Base-by-base conservation (phyloP, 2,329 filamentous ascomycete genomes). In the Trichoderma sp. region DNA sequence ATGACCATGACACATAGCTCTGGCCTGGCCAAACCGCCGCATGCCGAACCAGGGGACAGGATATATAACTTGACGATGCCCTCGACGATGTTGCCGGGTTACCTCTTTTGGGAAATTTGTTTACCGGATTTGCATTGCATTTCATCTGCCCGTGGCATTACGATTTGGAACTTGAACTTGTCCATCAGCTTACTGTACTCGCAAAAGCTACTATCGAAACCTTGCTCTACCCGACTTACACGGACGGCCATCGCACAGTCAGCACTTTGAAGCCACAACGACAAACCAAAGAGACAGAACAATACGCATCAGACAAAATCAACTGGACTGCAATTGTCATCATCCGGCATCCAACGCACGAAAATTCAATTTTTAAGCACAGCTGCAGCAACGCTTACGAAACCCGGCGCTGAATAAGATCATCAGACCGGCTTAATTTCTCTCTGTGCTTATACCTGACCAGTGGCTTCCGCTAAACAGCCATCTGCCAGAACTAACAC, bases 1-100 rank as follows among this genome's bases (percentile, higher is more conserved):
- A 53, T 59, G 63, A 16, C 50, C 53, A 69, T 75, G 73, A 75
- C 73, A 75, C 73, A 75, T 71, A 71, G 60, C 68, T 75, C 62
- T 35, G 29, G 63, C 35, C 35, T 38, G 35, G 35, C 64, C 73
- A 69, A 68, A 72, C 73, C 73, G 73, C 56, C 38, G 73, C 53
- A 75, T 75, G 73, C 73, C 73, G 73, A 75, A 69, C 53, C 21
- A 71, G 33, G 67, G 67, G 67, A 38, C n/a, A n/a, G 21, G n/a
- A 14, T 63, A 63, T 69, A 29, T 75, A 71, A 75, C 24, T 21
- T 69, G 16, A 31, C 59, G 66, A 64, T 69, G 65, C 73, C 65
- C 65, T 71, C 73, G 65, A 31, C 29, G 38, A 21, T 75, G 29
- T 18, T 66, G 33, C 9, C 33, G 33, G 21, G 38, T 38, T 74